Evolutionary conservation across 371 early-diverging fungal species (phyloP).

Genomic region (Mucor indicus): DNA sequence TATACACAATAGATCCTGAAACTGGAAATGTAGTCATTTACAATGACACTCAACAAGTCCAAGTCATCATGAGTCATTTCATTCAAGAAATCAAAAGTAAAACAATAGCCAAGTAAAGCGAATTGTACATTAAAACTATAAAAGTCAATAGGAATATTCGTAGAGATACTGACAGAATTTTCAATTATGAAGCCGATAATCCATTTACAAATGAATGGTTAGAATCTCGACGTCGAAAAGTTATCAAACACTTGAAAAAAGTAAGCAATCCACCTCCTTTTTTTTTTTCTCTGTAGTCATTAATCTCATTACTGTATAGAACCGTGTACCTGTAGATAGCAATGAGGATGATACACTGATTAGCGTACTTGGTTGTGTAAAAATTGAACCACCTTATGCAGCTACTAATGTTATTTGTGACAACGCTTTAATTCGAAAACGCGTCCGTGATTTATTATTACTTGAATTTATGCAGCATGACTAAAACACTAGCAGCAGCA

Average conservation of each 20-base stretch:
- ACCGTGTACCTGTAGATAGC: slow-evolving; percentile 47
- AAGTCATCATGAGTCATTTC: slow-evolving; percentile 22
- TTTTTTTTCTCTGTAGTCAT: not conserved
- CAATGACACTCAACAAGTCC: slow-evolving; percentile 3
- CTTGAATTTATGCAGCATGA: slow-evolving; percentile 32
- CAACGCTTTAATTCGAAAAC: slow-evolving; percentile 46
- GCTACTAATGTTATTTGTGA: slow-evolving; percentile 48
- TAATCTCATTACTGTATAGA: slow-evolving; percentile 21
- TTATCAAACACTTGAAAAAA: slow-evolving; percentile 11
- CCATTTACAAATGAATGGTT: slow-evolving; percentile 3
- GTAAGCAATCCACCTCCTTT: not conserved
- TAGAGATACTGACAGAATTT: too few relatives aligned
- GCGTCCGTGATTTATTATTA: slow-evolving; percentile 49
- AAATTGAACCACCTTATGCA: slow-evolving; percentile 55
- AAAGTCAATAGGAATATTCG: too few relatives aligned
- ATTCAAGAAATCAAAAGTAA: slow-evolving; percentile 4
- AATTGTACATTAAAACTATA: too few relatives aligned
- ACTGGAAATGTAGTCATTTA: slow-evolving; percentile 21
- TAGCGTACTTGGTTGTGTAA: slow-evolving; percentile 54
- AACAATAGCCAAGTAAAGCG: too few relatives aligned
- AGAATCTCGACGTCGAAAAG: not conserved
- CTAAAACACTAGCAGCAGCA: slow-evolving; percentile 38
- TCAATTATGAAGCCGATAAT: slow-evolving; percentile 4
- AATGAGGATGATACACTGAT: slow-evolving; percentile 39
- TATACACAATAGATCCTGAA: slow-evolving; percentile 36